A percentile compares a stretch with the other conserved stretches of the same genome.
These are phyloP conservation scores for Monosporascus sp. DNA, from an alignment of 2,329 filamentous ascomycete genomes.

Conservation along the genomic window DNA sequence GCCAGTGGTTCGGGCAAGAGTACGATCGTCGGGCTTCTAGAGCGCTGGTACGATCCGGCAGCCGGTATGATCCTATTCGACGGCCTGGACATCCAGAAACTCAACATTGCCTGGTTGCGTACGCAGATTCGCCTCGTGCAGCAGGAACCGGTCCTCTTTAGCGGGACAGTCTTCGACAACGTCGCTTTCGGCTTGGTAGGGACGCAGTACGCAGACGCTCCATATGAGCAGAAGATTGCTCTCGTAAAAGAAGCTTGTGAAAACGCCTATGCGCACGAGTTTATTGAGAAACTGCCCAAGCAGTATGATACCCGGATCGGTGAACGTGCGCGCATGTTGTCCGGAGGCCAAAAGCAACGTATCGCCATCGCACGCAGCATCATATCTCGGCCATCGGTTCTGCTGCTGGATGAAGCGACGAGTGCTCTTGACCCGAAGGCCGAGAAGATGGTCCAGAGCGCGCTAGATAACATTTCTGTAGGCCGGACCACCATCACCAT, in stretches of 20 bases:
- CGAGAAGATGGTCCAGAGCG: constrained; percentile 74
- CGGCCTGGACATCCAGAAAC: constrained; percentile 66
- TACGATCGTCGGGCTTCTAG: constrained; percentile 82
- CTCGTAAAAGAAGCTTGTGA: constrained; percentile 72
- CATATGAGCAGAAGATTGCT: constrained; percentile 58
- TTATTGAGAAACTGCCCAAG: constrained; percentile 77
- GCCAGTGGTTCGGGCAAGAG: constrained; percentile 24
- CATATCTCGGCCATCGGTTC: constrained; percentile 45
- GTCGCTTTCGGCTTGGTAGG: constrained; percentile 64
- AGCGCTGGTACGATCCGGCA: constrained; percentile 86
- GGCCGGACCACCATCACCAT: constrained; percentile 85
- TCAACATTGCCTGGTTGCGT: constrained; percentile 84
- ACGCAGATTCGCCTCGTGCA: constrained; percentile 84
- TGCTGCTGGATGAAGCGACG: constrained; percentile 63
- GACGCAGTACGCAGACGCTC: constrained; percentile 45
- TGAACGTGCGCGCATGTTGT: constrained; percentile 73
- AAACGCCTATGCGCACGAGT: constrained; percentile 87
- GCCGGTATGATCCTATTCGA: constrained; percentile 73
- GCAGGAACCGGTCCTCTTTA: constrained; percentile 84
- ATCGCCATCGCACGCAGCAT: constrained; percentile 85
- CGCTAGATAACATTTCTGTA: constrained; percentile 70
- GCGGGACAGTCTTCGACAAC: constrained; percentile 78
- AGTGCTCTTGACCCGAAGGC: constrained; percentile 50
- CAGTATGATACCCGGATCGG: constrained; percentile 79
- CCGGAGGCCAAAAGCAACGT: constrained; percentile 86